phyloP scores from a whole-genome alignment of 352 stramenopile species.

The Pythium coloratum region DNA sequence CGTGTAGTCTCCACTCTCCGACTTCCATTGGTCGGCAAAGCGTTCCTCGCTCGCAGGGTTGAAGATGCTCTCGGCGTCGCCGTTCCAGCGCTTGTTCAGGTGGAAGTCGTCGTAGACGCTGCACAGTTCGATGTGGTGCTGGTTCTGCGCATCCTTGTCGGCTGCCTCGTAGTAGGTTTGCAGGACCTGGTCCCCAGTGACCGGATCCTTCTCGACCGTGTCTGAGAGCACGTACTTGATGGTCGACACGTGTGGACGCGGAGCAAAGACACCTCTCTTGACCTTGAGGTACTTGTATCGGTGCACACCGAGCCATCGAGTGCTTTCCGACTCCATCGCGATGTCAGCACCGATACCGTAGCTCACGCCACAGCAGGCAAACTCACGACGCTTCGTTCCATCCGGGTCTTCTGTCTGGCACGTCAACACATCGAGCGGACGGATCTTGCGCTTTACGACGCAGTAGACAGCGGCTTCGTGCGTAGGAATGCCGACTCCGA shows the following conservation, averaged over 20 bases:
- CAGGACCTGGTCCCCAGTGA: conserved; percentile 53
- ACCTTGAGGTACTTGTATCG: conserved; percentile 77
- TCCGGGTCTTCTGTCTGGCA: conserved; percentile 50
- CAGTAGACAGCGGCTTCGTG: conserved; percentile 71
- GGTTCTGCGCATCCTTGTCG: conserved; percentile 55
- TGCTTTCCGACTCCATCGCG: conserved; percentile 68
- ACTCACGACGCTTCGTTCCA: conserved; percentile 53
- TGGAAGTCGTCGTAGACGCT: conserved; percentile 72
- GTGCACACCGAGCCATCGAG: conserved; percentile 65
- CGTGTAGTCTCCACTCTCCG: conserved; percentile 47
- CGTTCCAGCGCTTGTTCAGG: conserved; percentile 53
- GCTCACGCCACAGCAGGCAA: conserved; percentile 74
- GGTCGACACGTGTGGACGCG: conserved; percentile 52
- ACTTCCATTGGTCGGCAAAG: conserved; percentile 54
- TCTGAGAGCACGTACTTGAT: conserved; percentile 79
- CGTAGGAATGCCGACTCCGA: conserved; percentile 64
- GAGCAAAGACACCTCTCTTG: conserved; percentile 58
- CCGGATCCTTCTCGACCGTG: conserved; percentile 37
- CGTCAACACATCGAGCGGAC: conserved; percentile 67
- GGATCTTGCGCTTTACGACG: conserved; percentile 84
- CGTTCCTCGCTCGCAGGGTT: conserved; percentile 58
- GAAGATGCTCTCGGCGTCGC: conserved; percentile 62
- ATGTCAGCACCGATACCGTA: conserved; percentile 78
- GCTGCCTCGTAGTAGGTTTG: conserved; percentile 74
- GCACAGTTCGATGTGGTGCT: conserved; percentile 75